Conservation (phyloP, 345 rosid genomes). For the Acer campestre region DNA sequence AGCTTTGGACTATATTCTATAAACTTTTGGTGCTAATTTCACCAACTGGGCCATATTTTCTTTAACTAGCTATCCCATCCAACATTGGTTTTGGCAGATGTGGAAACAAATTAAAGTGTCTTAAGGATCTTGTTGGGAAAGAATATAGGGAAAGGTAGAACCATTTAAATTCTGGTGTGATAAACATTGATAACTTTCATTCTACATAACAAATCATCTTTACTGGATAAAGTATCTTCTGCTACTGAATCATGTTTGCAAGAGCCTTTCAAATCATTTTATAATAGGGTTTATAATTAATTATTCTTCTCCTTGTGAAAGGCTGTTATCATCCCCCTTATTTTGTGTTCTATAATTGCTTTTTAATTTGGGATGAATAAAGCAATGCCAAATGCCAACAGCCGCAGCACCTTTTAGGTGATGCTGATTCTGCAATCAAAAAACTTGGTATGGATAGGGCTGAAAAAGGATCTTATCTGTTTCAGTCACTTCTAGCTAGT, state of each 20-base stretch:
- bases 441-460: conserved; percentile 87
- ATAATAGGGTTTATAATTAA: not conserved
- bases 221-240: not conserved
- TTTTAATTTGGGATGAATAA: not conserved
- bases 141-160: not conserved
- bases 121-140: not conserved
- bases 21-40: not conserved
- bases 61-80: too few species aligned
- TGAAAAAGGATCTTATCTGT: conserved; percentile 59
- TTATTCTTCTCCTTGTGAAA: not conserved
- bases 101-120: not conserved
- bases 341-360: not conserved
- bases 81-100: not conserved
- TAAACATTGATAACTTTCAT: too few species aligned
- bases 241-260: not conserved
- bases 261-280: not conserved
- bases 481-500: conserved; percentile 58
- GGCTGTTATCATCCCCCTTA: too few species aligned
- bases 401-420: conserved; percentile 92
- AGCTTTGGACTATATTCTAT: not conserved
- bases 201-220: not conserved
- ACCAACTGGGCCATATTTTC: not conserved
- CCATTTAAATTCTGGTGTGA: not conserved
- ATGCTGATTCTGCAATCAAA: conserved; percentile 68
- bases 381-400: conserved; percentile 37